Conservation (phyloP, 2,329 filamentous ascomycete genomes). For the Beauveria sp. region DNA sequence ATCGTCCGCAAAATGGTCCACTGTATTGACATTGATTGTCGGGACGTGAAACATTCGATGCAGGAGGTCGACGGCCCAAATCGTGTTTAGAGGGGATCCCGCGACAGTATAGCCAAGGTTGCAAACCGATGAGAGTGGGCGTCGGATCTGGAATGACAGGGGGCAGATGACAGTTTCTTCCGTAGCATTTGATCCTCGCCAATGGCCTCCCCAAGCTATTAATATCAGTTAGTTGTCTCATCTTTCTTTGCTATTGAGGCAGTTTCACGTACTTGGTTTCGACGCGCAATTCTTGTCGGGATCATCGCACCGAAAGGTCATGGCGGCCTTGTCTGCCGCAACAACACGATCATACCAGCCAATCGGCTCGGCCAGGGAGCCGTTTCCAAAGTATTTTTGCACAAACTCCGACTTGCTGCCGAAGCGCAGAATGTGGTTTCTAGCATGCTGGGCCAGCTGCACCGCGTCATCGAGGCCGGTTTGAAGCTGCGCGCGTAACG, state of each 20-base stretch:
- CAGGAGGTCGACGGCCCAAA: conserved; percentile 59
- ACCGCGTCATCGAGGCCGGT: conserved; percentile 51
- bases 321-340: conserved; percentile 45
- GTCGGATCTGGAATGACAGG: conserved; percentile 50
- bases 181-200: conserved; percentile 57
- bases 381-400: conserved; percentile 59
- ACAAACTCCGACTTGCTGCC: conserved; percentile 52
- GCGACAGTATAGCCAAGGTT: conserved; percentile 55
- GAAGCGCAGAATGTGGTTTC: conserved; percentile 51
- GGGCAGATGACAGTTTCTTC: conserved; percentile 63
- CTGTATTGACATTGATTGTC: conserved; percentile 47
- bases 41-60: conserved; percentile 60
- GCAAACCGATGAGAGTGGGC: conserved; percentile 52
- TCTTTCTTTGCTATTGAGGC: background rate
- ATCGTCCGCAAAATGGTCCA: conserved; percentile 55
- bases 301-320: conserved; percentile 62
- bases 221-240: background rate
- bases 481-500: conserved; percentile 47
- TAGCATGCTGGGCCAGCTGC: conserved; percentile 50
- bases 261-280: conserved; percentile 31
- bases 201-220: conserved; percentile 59
- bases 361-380: conserved; percentile 47
- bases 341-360: conserved; percentile 57
- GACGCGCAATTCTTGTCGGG: conserved; percentile 55
- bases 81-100: conserved; percentile 46